These are phyloP conservation scores for Trichomonascaceae sp. DNA, from an alignment of 1,139 yeast genomes.

Conservation along the genomic window DNA sequence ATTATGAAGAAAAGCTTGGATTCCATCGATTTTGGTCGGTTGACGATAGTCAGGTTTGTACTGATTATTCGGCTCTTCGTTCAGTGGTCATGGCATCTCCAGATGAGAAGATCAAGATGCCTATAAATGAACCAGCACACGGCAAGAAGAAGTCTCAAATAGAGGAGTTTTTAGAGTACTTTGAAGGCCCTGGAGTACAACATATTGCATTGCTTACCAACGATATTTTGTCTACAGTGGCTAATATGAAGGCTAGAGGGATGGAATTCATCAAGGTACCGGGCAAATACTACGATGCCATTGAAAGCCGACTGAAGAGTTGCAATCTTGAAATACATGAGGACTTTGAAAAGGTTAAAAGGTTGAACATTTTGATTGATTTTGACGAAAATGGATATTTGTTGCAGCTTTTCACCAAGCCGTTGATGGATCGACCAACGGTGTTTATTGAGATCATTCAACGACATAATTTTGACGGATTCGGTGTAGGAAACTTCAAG, in stretches of 20 bases:
- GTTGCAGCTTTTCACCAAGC: constrained; percentile 72
- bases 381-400: constrained; percentile 68
- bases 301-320: constrained; percentile 40
- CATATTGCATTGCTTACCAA: constrained; percentile 66
- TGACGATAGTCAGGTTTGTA: constrained; percentile 66
- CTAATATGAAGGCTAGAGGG: constrained; percentile 50
- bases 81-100: constrained; percentile 73
- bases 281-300: constrained; percentile 46
- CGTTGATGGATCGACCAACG: constrained; percentile 73
- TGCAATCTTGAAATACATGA: constrained; percentile 44
- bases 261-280: constrained; percentile 64
- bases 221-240: constrained; percentile 55
- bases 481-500: constrained; percentile 83
- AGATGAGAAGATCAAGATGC: constrained; percentile 65
- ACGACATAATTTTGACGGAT: constrained; percentile 72
- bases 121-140: constrained; percentile 75
- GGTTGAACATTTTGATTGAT: constrained; percentile 59
- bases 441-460: constrained; percentile 76
- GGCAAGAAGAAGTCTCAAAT: constrained; percentile 66
- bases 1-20: constrained; percentile 59
- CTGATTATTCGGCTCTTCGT: constrained; percentile 60
- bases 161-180: constrained; percentile 70
- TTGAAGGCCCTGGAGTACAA: constrained; percentile 79
- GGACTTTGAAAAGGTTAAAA: constrained; percentile 39
- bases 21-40: constrained; percentile 81